Conservation (phyloP, 148 eudicot genomes). For the Amaranthus cruentus region DNA sequence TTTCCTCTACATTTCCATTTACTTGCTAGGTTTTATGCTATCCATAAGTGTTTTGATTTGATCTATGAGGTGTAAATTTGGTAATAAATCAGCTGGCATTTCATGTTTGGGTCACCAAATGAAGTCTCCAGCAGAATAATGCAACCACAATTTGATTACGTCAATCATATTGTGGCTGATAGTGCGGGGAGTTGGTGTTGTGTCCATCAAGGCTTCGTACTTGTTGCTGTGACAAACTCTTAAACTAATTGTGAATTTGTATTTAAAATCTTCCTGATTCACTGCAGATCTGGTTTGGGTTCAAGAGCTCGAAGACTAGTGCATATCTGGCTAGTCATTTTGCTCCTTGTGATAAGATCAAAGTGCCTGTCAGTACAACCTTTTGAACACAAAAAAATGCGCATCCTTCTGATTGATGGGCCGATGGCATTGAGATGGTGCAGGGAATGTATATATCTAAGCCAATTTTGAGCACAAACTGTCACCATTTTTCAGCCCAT, state of each 20-base stretch:
- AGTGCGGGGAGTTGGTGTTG: background rate
- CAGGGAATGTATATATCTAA: conserved; percentile 21
- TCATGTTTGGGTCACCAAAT: too few species aligned
- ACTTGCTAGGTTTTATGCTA: background rate
- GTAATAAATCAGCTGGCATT: too few species aligned
- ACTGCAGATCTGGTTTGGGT: conserved; percentile 75
- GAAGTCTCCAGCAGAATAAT: background rate
- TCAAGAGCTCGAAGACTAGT: conserved; percentile 70
- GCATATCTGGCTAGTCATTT: background rate
- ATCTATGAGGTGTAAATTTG: too few species aligned
- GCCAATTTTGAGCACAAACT: conserved; percentile 12
- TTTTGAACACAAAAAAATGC: background rate
- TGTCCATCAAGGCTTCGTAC: background rate
- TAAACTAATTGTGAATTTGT: background rate
- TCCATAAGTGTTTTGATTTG: background rate
- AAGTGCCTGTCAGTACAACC: background rate
- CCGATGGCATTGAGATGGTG: background rate
- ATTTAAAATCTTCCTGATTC: conserved; percentile 6
- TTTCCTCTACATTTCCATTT: background rate
- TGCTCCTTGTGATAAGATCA: background rate
- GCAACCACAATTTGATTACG: background rate
- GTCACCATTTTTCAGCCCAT: conserved; percentile 18
- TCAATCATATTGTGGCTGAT: background rate
- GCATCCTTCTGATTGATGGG: background rate
- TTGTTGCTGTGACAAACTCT: background rate